phyloP scores from a whole-genome alignment of 2,329 filamentous ascomycete genomes.

The Coniochaeta sp. region DNA sequence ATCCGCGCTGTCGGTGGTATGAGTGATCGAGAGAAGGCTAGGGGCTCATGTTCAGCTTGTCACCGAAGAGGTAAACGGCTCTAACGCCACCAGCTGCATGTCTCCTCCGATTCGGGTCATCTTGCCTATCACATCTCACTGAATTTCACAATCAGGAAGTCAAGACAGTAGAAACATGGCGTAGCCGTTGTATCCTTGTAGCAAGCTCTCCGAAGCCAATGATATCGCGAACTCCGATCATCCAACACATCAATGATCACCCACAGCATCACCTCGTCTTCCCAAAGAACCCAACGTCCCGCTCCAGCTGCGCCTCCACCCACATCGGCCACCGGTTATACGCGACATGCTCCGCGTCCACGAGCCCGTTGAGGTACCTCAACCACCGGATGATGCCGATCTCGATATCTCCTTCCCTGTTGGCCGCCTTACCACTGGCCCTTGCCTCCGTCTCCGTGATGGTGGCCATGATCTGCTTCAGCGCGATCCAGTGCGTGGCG shows the following conservation, averaged over 20 bases:
- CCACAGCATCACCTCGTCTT: slow-evolving; percentile 13
- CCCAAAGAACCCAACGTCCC: slow-evolving; percentile 39
- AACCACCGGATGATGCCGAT: slow-evolving; percentile 43
- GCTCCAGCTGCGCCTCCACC: slow-evolving; percentile 43
- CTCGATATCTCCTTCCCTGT: slow-evolving; percentile 23
- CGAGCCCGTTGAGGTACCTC: slow-evolving; percentile 38
- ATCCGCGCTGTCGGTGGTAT: no score
- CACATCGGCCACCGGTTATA: slow-evolving; percentile 49
- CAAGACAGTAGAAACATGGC: no score
- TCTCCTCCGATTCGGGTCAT: no score
- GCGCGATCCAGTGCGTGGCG: slow-evolving; percentile 46
- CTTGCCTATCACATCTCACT: no score
- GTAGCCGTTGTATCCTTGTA: no score
- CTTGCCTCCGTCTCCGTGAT: slow-evolving; percentile 34
- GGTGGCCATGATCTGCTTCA: slow-evolving; percentile 46
- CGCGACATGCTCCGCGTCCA: slow-evolving; percentile 33
- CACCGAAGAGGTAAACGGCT: no score
- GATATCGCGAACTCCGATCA: slow-evolving; percentile 4
- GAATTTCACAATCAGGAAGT: no score
- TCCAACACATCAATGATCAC: not conserved
- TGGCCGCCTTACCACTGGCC: slow-evolving; percentile 15
- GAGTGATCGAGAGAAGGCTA: no score
- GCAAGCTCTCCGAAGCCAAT: slow-evolving; percentile 8
- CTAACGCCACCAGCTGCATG: no score
- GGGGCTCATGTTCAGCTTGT: no score